phyloP scores from a whole-genome alignment of 1,139 yeast species.

The Candida tropicalis region DNA sequence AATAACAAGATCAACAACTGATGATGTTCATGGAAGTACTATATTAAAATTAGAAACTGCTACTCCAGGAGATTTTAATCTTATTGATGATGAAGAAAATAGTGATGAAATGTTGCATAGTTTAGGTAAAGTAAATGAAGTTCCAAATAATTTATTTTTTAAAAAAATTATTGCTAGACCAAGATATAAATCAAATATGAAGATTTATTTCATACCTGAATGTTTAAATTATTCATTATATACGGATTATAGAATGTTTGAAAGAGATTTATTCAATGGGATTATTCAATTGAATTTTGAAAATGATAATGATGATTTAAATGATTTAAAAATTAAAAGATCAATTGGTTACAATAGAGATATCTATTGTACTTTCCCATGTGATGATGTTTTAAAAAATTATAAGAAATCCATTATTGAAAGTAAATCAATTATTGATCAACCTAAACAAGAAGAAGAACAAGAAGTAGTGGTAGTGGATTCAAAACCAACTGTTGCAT shows the following conservation, averaged over 20 bases:
- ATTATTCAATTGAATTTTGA: constrained; percentile 37
- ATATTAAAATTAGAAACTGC: constrained; percentile 57
- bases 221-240: constrained; percentile 42
- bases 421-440: background rate
- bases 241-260: constrained; percentile 52
- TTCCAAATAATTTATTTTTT: constrained; percentile 49
- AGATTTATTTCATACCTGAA: constrained; percentile 43
- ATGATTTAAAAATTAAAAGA: constrained; percentile 7
- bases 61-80: constrained; percentile 50
- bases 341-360: constrained; percentile 10
- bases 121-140: constrained; percentile 41
- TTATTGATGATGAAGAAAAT: constrained; percentile 52
- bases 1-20: constrained; percentile 57
- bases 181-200: constrained; percentile 54
- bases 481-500: constrained; percentile 5
- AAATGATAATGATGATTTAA: constrained; percentile 8
- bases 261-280: constrained; percentile 53
- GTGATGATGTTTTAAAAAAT: constrained; percentile 20
- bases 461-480: background rate
- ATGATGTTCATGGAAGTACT: constrained; percentile 52
- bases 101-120: constrained; percentile 43
- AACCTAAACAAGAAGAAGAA: background rate
- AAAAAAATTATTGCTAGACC: constrained; percentile 54
- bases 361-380: constrained; percentile 29
- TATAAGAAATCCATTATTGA: constrained; percentile 19